Base-by-base conservation (phyloP, 2,329 filamentous ascomycete genomes). In the Ustulina deusta region DNA sequence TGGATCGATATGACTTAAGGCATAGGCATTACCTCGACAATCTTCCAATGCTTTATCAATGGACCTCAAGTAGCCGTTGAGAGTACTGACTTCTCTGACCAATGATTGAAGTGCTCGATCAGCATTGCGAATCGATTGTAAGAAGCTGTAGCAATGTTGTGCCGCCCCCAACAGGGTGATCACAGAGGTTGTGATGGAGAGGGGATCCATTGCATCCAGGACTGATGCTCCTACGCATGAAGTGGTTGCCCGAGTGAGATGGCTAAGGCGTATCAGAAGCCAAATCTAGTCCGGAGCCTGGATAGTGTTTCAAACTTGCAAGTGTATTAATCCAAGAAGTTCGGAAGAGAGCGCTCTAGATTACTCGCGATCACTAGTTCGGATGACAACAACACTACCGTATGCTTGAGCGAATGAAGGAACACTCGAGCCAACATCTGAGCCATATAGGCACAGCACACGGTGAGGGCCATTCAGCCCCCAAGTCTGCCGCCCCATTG, bases 181-280 rank as follows among this genome's bases (percentile, higher is more conserved):
- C 32, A 70, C 69, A 4, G 69, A 65, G 36, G 69, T 61, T 17
- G 69, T 69, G 10, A 70, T 70, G n/a, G 69, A 70, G 38, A 70
- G 66, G 46, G 69, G 69, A 59, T 70, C 69, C 69, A 70, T 70
- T 62, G 59, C 25, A 17, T 38, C 25, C 27, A 17, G n/a, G 34
- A 52, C 44, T 34, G 25, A n/a, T 58, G 40, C 22, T 48, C 55
- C 58, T 42, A 34, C 20, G 32, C 49, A 54, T 15, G 44, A 48
- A 57, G 36, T 15, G 34, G 36, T 11, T 38, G 49, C 36, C 54
- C 22, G 20, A 58, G 54, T 10, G 10, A 38, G 32, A 46, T 25
- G 38, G 22, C 48, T n/a, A 32, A 3, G 44, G 3, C n/a, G 13
- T 57, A 22, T 46, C 38, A 59, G 56, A 49, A 32, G 22, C 46